Percentiles rank a stretch among this genome's conserved stretches.
phyloP scores from a whole-genome alignment of 108 stramenopile species.

The Nannochloropsis granulata region DNA sequence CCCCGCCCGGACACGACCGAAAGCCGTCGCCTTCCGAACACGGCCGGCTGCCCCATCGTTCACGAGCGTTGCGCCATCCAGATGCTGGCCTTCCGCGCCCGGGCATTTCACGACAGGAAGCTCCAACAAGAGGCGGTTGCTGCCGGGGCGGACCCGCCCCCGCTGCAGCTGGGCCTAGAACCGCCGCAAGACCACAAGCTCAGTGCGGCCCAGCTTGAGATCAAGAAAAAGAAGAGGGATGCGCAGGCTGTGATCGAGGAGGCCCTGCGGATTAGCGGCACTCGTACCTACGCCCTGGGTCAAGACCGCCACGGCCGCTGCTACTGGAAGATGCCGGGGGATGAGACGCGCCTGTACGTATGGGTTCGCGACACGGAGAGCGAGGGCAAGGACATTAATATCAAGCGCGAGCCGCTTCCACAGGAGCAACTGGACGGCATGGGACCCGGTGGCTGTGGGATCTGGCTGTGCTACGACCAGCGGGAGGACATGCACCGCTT shows the following conservation, averaged over 20 bases:
- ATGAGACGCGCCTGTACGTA: conserved; percentile 1
- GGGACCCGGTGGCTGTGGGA: background rate
- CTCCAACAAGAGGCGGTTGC: background rate
- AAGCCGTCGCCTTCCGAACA: background rate
- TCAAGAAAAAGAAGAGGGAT: background rate
- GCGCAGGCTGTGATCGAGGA: conserved; percentile 3
- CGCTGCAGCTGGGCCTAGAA: background rate
- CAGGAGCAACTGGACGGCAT: background rate
- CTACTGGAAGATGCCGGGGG: conserved; percentile 11
- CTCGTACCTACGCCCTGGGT: conserved; percentile 7
- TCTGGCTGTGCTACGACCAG: background rate
- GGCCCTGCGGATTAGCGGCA: conserved; percentile 4
- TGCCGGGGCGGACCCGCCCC: too few relatives aligned
- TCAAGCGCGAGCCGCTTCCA: background rate
- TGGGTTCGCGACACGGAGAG: background rate
- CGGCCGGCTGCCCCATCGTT: background rate
- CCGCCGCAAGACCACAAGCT: background rate
- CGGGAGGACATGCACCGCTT: background rate
- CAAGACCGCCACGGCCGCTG: conserved; percentile 9
- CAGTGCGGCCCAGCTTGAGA: background rate
- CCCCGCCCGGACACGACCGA: background rate
- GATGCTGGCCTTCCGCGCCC: conserved; percentile 9
- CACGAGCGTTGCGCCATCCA: background rate
- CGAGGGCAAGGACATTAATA: background rate
- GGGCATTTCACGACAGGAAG: background rate